phyloP scores from a whole-genome alignment of 2,329 filamentous ascomycete species.

The Exophiala bonariae region DNA sequence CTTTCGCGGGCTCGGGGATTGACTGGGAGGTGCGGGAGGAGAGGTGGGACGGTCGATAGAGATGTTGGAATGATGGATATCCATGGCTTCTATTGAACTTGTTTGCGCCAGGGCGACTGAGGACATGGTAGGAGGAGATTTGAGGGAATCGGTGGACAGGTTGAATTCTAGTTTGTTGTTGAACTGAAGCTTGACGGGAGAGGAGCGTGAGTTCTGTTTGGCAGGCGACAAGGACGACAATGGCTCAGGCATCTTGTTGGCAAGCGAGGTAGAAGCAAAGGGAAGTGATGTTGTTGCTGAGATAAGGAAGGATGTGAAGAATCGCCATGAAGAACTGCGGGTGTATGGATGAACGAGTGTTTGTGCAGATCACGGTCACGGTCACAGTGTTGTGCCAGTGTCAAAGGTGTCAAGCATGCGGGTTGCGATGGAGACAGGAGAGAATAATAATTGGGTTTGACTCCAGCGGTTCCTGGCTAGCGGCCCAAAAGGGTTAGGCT shows the following conservation, averaged over 20 bases:
- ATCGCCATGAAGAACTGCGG: slow-evolving; percentile 14
- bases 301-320: slow-evolving; percentile 5
- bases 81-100: slow-evolving; percentile 27
- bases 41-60: slow-evolving; percentile 24
- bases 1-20: slow-evolving; percentile 25
- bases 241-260: slow-evolving; percentile 38
- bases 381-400: background rate
- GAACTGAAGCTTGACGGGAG: slow-evolving; percentile 30
- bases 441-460: too few relatives aligned
- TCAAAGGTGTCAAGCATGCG: slow-evolving; percentile 11
- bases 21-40: slow-evolving; percentile 10
- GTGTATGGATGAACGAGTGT: background rate
- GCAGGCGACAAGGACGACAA: slow-evolving; percentile 43
- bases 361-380: too few relatives aligned
- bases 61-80: slow-evolving; percentile 20
- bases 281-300: slow-evolving; percentile 2
- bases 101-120: slow-evolving; percentile 9
- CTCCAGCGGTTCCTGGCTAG: too few relatives aligned
- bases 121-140: slow-evolving; percentile 15
- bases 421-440: slow-evolving; percentile 6
- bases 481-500: too few relatives aligned
- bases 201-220: slow-evolving; percentile 40
- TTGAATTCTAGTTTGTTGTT: slow-evolving; percentile 19
- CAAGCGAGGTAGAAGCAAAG: slow-evolving; percentile 3
- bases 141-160: slow-evolving; percentile 20